Evolutionary conservation across 176 grass and related monocot species (phyloP).

Genomic region (Eragrostis nindensis): DNA sequence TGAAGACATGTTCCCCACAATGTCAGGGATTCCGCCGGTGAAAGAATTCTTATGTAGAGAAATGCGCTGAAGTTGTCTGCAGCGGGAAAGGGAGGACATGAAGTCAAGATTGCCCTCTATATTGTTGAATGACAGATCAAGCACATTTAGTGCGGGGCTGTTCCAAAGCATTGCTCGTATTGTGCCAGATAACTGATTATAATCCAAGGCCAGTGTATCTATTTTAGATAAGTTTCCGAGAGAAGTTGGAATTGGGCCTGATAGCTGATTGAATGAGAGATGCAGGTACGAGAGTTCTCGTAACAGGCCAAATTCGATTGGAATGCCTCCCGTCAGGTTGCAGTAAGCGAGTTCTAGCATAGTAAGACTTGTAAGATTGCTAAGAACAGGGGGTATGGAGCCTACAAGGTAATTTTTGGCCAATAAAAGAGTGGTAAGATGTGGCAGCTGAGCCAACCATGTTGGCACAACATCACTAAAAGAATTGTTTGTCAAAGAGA

Average conservation of each 20-base stretch:
- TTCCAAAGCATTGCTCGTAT: not conserved
- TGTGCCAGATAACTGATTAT: not conserved
- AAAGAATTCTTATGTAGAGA: too few relatives aligned
- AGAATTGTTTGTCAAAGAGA: not conserved
- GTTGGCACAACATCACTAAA: not conserved
- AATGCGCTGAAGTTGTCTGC: too few relatives aligned
- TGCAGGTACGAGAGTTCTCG: not conserved
- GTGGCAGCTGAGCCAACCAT: not conserved
- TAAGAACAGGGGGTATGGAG: not conserved
- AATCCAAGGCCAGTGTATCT: rapidly evolving
- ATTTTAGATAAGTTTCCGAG: not conserved
- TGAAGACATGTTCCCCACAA: too few relatives aligned
- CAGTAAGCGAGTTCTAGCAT: not conserved
- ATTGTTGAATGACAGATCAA: not conserved
- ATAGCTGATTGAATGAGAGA: not conserved
- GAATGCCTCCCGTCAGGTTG: not conserved
- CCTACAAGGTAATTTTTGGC: not conserved
- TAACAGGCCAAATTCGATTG: not conserved
- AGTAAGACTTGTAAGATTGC: constrained; percentile 3
- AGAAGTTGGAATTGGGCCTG: not conserved
- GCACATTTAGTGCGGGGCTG: not conserved
- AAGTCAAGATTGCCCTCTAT: not conserved
- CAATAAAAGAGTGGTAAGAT: not conserved
- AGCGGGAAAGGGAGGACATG: too few relatives aligned
- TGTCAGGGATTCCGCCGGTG: too few relatives aligned